These are phyloP conservation scores for Trifolium repens DNA, from an alignment of 306 rosid genomes.

Conservation along the genomic window DNA sequence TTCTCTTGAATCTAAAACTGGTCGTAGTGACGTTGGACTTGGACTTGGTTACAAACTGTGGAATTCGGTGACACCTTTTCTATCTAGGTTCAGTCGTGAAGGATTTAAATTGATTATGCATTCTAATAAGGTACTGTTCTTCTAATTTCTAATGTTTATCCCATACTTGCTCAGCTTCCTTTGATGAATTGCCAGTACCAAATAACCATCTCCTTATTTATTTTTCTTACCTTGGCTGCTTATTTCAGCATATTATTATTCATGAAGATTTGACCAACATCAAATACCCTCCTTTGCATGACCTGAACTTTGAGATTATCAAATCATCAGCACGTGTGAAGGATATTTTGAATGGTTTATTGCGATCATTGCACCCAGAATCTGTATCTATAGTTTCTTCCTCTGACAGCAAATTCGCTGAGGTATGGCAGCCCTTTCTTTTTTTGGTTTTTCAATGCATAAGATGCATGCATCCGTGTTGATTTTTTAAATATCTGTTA, in stretches of 20 bases:
- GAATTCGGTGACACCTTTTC: constrained; percentile 29
- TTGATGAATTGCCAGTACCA: constrained; percentile 3
- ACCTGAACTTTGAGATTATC: constrained; percentile 42
- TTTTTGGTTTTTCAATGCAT: constrained; percentile 18
- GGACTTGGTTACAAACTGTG: constrained; percentile 1
- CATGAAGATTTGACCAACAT: constrained; percentile 45
- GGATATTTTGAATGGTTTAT: constrained; percentile 39
- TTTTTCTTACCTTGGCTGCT: constrained; percentile 29
- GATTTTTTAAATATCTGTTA: constrained; percentile 16
- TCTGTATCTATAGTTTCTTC: constrained; percentile 46
- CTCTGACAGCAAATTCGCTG: constrained; percentile 36
- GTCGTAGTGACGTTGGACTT: neutral
- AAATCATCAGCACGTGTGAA: constrained; percentile 34
- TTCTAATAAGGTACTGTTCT: constrained; percentile 47
- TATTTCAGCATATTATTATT: constrained; percentile 49
- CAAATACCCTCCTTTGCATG: constrained; percentile 30
- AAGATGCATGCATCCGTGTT: constrained; percentile 4
- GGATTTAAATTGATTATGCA: constrained; percentile 51
- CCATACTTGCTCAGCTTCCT: constrained; percentile 10
- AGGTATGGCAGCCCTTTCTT: constrained; percentile 39
- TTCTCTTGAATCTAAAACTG: constrained; percentile 36
- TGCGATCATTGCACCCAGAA: constrained; percentile 48
- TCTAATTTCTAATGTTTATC: neutral
- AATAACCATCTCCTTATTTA: neutral
- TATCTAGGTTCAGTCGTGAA: constrained; percentile 30